Evolutionary conservation across 2,329 filamentous ascomycete species (phyloP).

Genomic region (Pseudocercospora fijiensis): DNA sequence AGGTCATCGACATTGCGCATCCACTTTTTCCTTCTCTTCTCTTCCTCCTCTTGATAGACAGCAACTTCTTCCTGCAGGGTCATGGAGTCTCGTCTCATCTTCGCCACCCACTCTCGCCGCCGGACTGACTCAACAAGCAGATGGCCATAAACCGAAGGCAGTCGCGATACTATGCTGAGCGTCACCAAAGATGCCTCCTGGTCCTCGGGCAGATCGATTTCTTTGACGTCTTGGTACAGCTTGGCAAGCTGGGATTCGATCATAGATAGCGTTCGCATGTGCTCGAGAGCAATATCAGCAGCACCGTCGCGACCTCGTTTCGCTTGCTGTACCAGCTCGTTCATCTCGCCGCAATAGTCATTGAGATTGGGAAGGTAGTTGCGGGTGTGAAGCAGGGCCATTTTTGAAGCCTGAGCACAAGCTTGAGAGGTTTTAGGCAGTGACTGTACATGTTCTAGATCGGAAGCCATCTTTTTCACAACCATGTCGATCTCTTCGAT

Average conservation of each 20-base stretch:
- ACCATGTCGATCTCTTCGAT: constrained; percentile 83
- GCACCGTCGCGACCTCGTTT: constrained; percentile 66
- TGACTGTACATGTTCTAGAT: constrained; percentile 73
- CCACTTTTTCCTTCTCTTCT: constrained; percentile 86
- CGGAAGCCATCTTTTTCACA: constrained; percentile 80
- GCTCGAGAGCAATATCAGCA: constrained; percentile 63
- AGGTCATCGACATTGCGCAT: constrained; percentile 77
- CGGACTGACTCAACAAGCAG: constrained; percentile 82
- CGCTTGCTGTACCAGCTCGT: constrained; percentile 52
- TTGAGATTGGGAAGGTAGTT: constrained; percentile 62
- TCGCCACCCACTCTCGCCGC: constrained; percentile 86
- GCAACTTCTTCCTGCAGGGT: constrained; percentile 91
- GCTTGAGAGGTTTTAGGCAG: constrained; percentile 67
- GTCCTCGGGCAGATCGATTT: constrained; percentile 70
- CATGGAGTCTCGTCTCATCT: constrained; percentile 82
- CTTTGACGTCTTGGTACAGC: constrained; percentile 69
- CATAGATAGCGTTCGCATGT: constrained; percentile 79
- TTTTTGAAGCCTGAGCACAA: constrained; percentile 61
- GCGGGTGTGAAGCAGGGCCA: constrained; percentile 62
- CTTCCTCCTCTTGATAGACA: constrained; percentile 86
- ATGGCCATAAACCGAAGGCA: constrained; percentile 87
- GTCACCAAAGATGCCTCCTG: constrained; percentile 78
- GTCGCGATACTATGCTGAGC: constrained; percentile 73
- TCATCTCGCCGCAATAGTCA: constrained; percentile 58
- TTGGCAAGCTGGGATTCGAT: constrained; percentile 74